A percentile compares a stretch with the other conserved stretches of the same genome.
Evolutionary conservation across 768 basidiomycete species (phyloP).

Genomic region (Termitomyces eurrhizus): DNA sequence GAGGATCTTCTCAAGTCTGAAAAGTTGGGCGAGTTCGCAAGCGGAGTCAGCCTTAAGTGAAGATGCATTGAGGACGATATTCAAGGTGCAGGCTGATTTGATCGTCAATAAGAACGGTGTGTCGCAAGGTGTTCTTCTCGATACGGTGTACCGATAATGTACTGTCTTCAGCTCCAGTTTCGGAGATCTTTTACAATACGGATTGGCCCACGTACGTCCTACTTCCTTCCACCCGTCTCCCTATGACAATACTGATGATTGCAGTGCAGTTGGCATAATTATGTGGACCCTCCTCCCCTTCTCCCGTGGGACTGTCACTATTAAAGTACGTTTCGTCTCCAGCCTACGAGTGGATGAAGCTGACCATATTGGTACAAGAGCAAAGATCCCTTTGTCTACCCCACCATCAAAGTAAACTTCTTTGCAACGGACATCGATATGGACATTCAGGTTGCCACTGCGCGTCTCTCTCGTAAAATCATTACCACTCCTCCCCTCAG

Average conservation of each 20-base stretch:
- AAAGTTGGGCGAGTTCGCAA: constrained; percentile 41
- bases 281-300: constrained; percentile 56
- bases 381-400: constrained; percentile 43
- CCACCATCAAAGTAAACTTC: constrained; percentile 46
- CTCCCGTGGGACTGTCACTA: constrained; percentile 46
- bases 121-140: constrained; percentile 18
- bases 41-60: constrained; percentile 35
- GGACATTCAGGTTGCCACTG: constrained; percentile 45
- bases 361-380: constrained; percentile 24
- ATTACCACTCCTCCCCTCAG: neutral
- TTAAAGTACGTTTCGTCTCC: constrained; percentile 29
- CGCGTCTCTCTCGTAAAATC: constrained; percentile 35
- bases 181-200: constrained; percentile 44
- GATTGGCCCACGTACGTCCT: constrained; percentile 39
- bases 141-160: neutral
- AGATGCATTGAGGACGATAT: constrained; percentile 38
- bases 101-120: constrained; percentile 44
- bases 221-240: neutral
- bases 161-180: constrained; percentile 34
- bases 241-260: neutral
- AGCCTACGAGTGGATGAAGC: neutral
- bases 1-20: constrained; percentile 34
- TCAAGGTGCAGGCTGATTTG: constrained; percentile 40
- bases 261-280: constrained; percentile 41
- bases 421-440: constrained; percentile 47